phyloP scores from a whole-genome alignment of 78 protist species.

The Speleostelium caveatum region DNA sequence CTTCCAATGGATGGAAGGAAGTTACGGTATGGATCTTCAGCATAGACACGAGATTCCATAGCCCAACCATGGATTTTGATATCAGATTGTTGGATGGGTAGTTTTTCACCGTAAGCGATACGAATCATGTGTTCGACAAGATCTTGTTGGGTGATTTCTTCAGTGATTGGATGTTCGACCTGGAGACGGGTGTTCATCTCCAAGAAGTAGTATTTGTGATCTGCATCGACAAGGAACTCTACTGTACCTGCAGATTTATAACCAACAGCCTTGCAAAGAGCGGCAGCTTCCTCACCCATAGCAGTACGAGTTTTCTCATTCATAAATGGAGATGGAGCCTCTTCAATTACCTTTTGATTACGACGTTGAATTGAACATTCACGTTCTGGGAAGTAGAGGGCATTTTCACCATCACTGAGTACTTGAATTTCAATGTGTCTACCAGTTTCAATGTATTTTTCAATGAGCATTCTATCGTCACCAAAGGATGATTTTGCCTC shows the following conservation, averaged over 20 bases:
- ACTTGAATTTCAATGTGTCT: constrained; percentile 99
- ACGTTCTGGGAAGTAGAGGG: constrained; percentile 90
- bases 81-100: constrained; percentile 87
- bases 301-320: constrained; percentile 81
- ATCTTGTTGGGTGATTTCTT: constrained; percentile 95
- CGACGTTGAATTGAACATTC: constrained; percentile 98
- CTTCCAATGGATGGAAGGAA: constrained; percentile 93
- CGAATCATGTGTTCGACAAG: constrained; percentile 96
- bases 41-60: constrained; percentile 97
- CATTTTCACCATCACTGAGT: constrained; percentile 91
- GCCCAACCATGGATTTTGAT: constrained; percentile 93
- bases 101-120: constrained; percentile 90
- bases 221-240: constrained; percentile 94
- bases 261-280: constrained; percentile 90
- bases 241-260: constrained; percentile 98
- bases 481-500: constrained; percentile 92
- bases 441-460: constrained; percentile 94
- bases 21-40: constrained; percentile 94
- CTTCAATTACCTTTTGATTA: constrained; percentile 95
- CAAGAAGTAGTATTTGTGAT: constrained; percentile 92
- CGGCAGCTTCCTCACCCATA: constrained; percentile 93
- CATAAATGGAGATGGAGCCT: constrained; percentile 90
- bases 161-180: constrained; percentile 99
- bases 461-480: constrained; percentile 94
- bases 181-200: constrained; percentile 99